phyloP scores from a whole-genome alignment of 2,329 filamentous ascomycete genomes.

The Juglanconis sp. region DNA sequence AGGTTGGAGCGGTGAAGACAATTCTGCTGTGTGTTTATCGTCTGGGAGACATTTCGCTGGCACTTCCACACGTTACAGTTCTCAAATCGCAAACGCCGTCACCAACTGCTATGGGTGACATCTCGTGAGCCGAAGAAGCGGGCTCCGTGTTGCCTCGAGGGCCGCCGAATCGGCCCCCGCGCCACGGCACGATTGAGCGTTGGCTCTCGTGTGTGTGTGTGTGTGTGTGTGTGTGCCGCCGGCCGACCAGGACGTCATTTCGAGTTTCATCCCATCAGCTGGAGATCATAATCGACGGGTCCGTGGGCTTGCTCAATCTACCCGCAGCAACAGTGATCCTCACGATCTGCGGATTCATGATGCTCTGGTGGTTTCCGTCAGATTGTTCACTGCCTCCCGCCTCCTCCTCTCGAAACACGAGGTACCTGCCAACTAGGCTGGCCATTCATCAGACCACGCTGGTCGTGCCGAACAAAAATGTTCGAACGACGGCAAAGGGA shows the following conservation, averaged over 20 bases:
- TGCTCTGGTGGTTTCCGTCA: neutral
- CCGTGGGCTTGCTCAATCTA: neutral
- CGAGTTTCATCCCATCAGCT: constrained; percentile 8
- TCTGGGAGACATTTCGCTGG: too few species aligned
- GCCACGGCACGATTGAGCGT: neutral
- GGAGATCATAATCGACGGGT: neutral
- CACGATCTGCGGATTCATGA: constrained; percentile 1
- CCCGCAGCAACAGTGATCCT: neutral
- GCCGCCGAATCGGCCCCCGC: neutral
- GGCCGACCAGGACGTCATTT: neutral
- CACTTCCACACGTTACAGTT: too few species aligned
- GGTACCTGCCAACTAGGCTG: too few species aligned
- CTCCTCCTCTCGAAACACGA: too few species aligned
- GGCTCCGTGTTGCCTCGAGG: neutral
- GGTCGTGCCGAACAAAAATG: too few species aligned
- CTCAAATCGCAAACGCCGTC: neutral
- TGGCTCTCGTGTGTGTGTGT: neutral
- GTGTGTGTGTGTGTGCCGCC: neutral
- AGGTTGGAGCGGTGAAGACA: neutral
- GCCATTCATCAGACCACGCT: too few species aligned
- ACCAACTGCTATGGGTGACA: neutral
- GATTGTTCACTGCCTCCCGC: neutral
- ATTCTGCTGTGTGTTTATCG: too few species aligned
- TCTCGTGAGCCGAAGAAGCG: neutral
- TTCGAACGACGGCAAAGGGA: neutral